Conservation (phyloP, 345 rosid genomes). For the Hibiscus syriacus region DNA sequence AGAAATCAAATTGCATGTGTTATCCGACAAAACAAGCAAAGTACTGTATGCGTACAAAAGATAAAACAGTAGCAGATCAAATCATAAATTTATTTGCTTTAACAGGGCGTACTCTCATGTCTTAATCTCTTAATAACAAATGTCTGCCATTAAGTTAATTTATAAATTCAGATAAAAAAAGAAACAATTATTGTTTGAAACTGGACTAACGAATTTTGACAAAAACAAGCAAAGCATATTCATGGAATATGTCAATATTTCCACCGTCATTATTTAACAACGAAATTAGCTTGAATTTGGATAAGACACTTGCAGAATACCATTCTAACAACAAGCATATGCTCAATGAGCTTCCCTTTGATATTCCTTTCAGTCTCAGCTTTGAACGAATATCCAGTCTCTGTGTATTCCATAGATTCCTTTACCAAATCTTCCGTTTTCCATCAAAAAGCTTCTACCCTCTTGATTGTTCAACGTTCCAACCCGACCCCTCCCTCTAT, state of each 20-base stretch:
- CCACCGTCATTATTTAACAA: too few relatives aligned
- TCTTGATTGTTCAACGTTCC: neutral
- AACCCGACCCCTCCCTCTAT: neutral
- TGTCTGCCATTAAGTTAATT: too few relatives aligned
- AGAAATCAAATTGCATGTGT: too few relatives aligned
- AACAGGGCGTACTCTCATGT: too few relatives aligned
- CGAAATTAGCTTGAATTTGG: neutral
- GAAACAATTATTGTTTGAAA: too few relatives aligned
- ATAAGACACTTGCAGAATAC: neutral
- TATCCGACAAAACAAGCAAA: too few relatives aligned
- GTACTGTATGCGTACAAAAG: too few relatives aligned
- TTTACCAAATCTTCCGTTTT: neutral
- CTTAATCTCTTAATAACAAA: too few relatives aligned
- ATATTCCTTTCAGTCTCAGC: neutral
- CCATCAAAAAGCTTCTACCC: neutral
- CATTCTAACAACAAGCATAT: constrained; percentile 8
- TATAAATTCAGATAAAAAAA: too few relatives aligned
- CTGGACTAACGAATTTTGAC: too few relatives aligned
- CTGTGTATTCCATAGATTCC: constrained; percentile 14
- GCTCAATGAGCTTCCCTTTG: neutral
- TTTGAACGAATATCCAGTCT: constrained; percentile 18
- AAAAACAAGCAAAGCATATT: neutral
- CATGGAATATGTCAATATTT: neutral
- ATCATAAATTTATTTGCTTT: too few relatives aligned
- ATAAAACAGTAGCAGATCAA: too few relatives aligned